Base-by-base conservation (phyloP, 177 flowering plant genomes). In the Telopea speciosissima region DNA sequence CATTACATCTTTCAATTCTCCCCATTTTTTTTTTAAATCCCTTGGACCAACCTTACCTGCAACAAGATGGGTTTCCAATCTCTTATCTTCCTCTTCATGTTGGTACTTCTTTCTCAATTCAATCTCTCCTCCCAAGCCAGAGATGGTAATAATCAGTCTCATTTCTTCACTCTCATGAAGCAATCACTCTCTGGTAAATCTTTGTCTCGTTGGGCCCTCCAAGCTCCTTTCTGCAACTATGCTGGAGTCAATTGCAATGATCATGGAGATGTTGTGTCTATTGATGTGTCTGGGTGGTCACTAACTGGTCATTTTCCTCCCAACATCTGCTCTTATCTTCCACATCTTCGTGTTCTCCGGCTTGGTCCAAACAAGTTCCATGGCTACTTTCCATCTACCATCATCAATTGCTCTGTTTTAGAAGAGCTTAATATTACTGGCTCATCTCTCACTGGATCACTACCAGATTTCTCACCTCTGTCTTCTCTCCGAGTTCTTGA, bases 91-190 rank as follows among this genome's bases (percentile, higher is more conserved):
- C 66, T 75, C 62, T 23, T 79, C 59, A 26, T 82, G 49, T 56
- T 74, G n/a, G n/a, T n/a, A 16, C 49, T 78, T 10, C 16, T 81
- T 61, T 72, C 79, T 68, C 54, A 80, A 14, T 61, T 72, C 63
- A 63, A 1, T 66, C 70, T 73, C 36, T 72, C 81, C 62, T 75
- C 62, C 24, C 78, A 74, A 62, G 70, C 75, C 16, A 28, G 72
- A 33, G 21, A 24, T 3, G 8, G 49, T 7, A 74, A 82, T 78
- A 75, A 82, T 78, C 92, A 89, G 77, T 76, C 88, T 25, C 70
- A 83, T 52, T 95, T 89, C 80, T 92, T 95, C 83, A 68, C 69
- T 25, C 89, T 87, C 64, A 82, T 89, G 89, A 90, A 82, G 61
- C 77, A 76, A 12, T 83, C 88, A 10, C 76, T 89, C 33, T 69